Evolutionary conservation across 2,329 filamentous ascomycete genomes (phyloP).

Genomic region (Trichocomaceae sp.): DNA sequence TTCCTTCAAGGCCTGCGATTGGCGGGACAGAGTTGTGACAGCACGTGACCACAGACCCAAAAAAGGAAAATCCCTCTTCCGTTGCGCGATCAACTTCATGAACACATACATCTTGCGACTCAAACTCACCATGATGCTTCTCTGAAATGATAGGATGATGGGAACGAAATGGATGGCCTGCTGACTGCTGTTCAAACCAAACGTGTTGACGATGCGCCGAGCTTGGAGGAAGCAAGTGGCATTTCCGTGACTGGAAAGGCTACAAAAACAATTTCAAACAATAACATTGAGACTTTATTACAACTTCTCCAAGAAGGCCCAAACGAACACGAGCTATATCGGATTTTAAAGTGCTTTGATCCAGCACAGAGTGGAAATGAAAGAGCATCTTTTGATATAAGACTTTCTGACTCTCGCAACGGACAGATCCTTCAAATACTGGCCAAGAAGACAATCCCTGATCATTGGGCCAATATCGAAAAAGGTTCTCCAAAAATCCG

Average conservation of each 20-base stretch:
- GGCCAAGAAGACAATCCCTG: conserved; percentile 66
- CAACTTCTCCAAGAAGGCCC: conserved; percentile 37
- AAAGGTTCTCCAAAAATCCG: conserved; percentile 22
- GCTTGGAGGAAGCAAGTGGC: conserved; percentile 3
- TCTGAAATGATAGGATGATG: not conserved
- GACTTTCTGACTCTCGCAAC: conserved; percentile 57
- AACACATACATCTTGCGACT: not conserved
- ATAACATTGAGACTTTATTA: conserved; percentile 20
- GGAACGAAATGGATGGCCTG: conserved; percentile 31
- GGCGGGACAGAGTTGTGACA: conserved; percentile 6
- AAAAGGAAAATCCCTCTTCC: conserved; percentile 11
- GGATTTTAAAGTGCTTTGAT: conserved; percentile 30
- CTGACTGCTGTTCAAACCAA: conserved; percentile 35
- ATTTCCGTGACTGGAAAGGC: not conserved
- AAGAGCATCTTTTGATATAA: conserved; percentile 48
- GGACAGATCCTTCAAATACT: conserved; percentile 71
- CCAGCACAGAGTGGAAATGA: conserved; percentile 22
- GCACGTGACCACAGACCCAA: conserved; percentile 26
- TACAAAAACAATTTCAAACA: not conserved
- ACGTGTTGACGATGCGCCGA: conserved; percentile 18
- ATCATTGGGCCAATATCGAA: conserved; percentile 67
- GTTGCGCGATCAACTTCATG: not conserved
- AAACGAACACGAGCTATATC: conserved; percentile 25
- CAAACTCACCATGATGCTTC: not conserved
- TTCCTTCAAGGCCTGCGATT: not conserved